These are phyloP conservation scores for Hyaloperonospora arabidopsidis DNA, from an alignment of 352 stramenopile species.

Conservation along the genomic window DNA sequence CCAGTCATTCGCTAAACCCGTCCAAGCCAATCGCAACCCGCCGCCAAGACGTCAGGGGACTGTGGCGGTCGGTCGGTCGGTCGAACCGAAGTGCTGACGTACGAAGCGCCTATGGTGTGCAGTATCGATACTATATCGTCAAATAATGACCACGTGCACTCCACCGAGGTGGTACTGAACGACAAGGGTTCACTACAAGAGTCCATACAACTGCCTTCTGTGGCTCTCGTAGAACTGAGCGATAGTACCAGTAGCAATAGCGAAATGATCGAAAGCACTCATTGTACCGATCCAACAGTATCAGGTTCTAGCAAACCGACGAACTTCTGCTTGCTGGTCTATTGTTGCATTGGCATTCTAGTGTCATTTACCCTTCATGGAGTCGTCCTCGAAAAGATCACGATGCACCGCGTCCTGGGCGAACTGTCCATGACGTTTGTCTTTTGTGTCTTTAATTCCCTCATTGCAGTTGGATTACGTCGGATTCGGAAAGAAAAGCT, in stretches of 20 bases:
- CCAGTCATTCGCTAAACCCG: no score
- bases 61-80: no score
- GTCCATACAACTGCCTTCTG: conserved; percentile 24
- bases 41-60: no score
- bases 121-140: conserved; percentile 28
- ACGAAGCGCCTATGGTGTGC: conserved; percentile 27
- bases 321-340: conserved; percentile 51
- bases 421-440: conserved; percentile 83
- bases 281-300: conserved; percentile 6
- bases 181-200: conserved; percentile 26
- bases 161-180: conserved; percentile 52
- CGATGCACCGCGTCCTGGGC: conserved; percentile 67
- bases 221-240: conserved; percentile 29
- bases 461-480: conserved; percentile 54
- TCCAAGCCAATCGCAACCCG: no score
- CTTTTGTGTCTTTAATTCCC: conserved; percentile 70
- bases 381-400: conserved; percentile 78
- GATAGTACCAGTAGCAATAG: neutral
- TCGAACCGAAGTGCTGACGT: no score
- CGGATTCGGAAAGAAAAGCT: conserved; percentile 52
- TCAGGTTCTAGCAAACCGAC: conserved; percentile 19
- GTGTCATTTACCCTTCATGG: conserved; percentile 79
- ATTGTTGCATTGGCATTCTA: conserved; percentile 80
- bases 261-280: conserved; percentile 12
- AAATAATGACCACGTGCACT: conserved; percentile 30